phyloP scores from a whole-genome alignment of 2,329 filamentous ascomycete species.

The Ophiosphaerella korrae region DNA sequence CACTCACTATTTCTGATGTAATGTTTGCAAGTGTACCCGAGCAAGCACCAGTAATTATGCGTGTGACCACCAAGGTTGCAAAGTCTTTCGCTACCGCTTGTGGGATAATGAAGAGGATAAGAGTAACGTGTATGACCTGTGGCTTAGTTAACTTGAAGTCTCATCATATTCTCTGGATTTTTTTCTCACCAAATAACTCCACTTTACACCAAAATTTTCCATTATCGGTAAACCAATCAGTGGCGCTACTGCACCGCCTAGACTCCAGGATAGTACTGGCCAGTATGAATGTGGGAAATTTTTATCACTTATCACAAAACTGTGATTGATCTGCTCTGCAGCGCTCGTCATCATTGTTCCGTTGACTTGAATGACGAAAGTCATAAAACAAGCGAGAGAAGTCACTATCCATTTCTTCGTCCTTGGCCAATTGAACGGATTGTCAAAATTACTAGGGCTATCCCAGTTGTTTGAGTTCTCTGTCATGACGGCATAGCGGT shows the following conservation, averaged over 20 bases:
- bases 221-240: constrained; percentile 51
- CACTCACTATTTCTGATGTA: constrained; percentile 41
- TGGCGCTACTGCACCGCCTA: constrained; percentile 50
- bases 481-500: neutral
- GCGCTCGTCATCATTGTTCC: constrained; percentile 42
- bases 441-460: constrained; percentile 28
- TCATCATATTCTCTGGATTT: neutral
- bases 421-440: constrained; percentile 50
- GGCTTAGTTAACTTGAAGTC: neutral
- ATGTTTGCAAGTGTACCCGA: constrained; percentile 52
- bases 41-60: constrained; percentile 52
- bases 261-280: constrained; percentile 49
- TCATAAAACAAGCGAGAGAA: constrained; percentile 51
- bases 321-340: constrained; percentile 43
- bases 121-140: constrained; percentile 44
- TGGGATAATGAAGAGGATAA: constrained; percentile 51
- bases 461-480: constrained; percentile 24
- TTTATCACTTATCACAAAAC: constrained; percentile 47
- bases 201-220: constrained; percentile 52
- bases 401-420: constrained; percentile 52
- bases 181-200: constrained; percentile 47
- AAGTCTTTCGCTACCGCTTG: constrained; percentile 53
- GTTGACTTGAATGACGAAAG: constrained; percentile 39
- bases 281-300: constrained; percentile 50
- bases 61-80: constrained; percentile 51